These are phyloP conservation scores for Morella rubra DNA, from an alignment of 306 rosid species.

Conservation along the genomic window DNA sequence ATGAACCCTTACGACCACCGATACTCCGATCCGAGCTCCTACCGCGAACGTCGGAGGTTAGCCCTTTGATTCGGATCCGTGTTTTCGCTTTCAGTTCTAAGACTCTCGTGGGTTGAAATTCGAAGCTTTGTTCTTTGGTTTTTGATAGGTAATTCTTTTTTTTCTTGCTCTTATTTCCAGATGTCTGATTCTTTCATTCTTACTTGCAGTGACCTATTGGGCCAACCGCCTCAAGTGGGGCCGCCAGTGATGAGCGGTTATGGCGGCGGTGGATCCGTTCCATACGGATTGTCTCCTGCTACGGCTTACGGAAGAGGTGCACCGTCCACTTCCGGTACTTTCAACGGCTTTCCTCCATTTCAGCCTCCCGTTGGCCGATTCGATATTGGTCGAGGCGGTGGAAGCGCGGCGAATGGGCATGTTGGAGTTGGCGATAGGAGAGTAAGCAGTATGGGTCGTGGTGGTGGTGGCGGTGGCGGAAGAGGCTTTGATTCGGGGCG, in stretches of 20 bases:
- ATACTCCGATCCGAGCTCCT: conserved; percentile 62
- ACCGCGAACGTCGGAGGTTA: conserved; percentile 81
- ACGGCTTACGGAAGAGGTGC: conserved; percentile 39
- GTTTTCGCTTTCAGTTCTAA: background rate
- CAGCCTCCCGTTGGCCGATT: conserved; percentile 73
- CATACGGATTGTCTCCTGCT: conserved; percentile 38
- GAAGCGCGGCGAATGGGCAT: conserved; percentile 35
- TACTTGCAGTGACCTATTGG: conserved; percentile 52
- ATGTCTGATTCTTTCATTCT: no score
- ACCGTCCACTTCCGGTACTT: conserved; percentile 25
- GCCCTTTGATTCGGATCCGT: background rate
- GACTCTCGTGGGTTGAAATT: background rate
- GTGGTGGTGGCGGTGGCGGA: background rate
- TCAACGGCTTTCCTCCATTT: conserved; percentile 47
- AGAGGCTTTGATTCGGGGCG: conserved; percentile 1
- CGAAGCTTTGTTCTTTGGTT: background rate
- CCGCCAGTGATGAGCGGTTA: conserved; percentile 29
- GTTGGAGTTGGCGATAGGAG: conserved; percentile 16
- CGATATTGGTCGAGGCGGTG: conserved; percentile 50
- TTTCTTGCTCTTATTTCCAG: no score
- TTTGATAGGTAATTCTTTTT: background rate
- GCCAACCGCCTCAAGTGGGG: conserved; percentile 43
- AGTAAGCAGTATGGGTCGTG: conserved; percentile 22
- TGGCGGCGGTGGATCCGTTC: conserved; percentile 47
- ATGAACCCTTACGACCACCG: conserved; percentile 66